Base-by-base conservation (phyloP, 2,329 filamentous ascomycete species). In the Sphaerulina vaccinii region DNA sequence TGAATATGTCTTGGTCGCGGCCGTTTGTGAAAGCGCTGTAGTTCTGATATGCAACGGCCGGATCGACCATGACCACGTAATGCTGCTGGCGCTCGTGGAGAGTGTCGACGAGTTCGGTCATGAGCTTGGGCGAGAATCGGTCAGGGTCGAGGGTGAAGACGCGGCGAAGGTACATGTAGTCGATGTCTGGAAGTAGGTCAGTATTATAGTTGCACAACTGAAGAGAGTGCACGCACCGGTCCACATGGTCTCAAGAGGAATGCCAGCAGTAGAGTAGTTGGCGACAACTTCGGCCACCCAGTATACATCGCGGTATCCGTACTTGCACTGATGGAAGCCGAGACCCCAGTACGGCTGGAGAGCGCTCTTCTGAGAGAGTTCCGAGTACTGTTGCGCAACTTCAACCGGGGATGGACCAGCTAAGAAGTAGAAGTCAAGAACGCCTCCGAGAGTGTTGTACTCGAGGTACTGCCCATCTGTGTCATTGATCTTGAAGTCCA, bases 361-460 rank as follows among this genome's bases (percentile, higher is more conserved):
- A 0, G 73, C 72, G 1, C 73, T 71, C 53, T 73, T 69, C 3
- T 77, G 77, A 33, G 74, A 74, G 13, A 78, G 65, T n/a, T 76
- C 73, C 1, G 75, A 71, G 52, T 79, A 79, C 57, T 79, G 76
- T 59, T 70, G 68, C 5, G 75, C 72, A 3, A 76, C 77, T 8
- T 75, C 69, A 8, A 69, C 67, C 3, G 77, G 77, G 13, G 69
- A 60, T 3, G 72, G 72, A 2, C 77, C 77, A 27, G 75, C 70
- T 51, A 80, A 54, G 64, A 79, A 79, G 66, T 79, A 79, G 22
- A 80, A 65, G 67, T 92, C 89, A 2, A 93, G 66, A 16, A 91
- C 79, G 8, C 89, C 88, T 5, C 88, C 88, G 0, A 92, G 76
- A 1, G 82, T 82, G 67, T 91, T 89, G 72, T 91, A 93, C 69